These are phyloP conservation scores for Pseudocercospora cruenta DNA, from an alignment of 2,329 filamentous ascomycete species.

Conservation along the genomic window DNA sequence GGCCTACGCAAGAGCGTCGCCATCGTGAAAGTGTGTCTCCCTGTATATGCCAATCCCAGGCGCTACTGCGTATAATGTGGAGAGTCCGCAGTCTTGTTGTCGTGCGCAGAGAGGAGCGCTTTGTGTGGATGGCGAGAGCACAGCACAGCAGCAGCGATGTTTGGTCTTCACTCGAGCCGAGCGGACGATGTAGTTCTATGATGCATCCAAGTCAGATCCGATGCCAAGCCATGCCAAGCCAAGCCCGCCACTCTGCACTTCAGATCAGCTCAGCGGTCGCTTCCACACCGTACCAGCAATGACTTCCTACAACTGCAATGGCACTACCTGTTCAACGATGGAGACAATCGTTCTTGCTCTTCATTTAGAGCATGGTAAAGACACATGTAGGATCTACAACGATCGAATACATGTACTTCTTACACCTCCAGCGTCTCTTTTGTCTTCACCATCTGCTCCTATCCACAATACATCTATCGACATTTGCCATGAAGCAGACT, in stretches of 20 bases:
- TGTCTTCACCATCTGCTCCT: background rate
- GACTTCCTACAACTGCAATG: background rate
- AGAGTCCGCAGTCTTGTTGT: background rate
- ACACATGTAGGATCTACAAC: background rate
- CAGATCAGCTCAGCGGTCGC: background rate
- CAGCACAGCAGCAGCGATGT: no score
- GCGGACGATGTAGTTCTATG: background rate
- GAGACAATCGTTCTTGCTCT: background rate
- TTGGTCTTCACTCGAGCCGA: no score
- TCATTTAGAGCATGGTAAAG: background rate
- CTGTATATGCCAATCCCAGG: background rate
- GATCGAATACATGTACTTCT: no score
- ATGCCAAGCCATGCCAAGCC: background rate
- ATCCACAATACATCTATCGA: background rate
- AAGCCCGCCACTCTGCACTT: background rate
- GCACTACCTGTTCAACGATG: background rate
- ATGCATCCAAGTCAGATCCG: background rate
- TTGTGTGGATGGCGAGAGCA: background rate
- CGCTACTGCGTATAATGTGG: background rate
- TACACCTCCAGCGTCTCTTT: background rate
- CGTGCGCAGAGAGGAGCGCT: background rate
- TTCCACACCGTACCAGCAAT: background rate
- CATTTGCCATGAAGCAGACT: background rate
- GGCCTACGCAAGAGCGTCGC: constrained; percentile 41
- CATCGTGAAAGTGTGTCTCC: constrained; percentile 28